Conservation (phyloP, 2,329 filamentous ascomycete species). For the Neonectria punicea region DNA sequence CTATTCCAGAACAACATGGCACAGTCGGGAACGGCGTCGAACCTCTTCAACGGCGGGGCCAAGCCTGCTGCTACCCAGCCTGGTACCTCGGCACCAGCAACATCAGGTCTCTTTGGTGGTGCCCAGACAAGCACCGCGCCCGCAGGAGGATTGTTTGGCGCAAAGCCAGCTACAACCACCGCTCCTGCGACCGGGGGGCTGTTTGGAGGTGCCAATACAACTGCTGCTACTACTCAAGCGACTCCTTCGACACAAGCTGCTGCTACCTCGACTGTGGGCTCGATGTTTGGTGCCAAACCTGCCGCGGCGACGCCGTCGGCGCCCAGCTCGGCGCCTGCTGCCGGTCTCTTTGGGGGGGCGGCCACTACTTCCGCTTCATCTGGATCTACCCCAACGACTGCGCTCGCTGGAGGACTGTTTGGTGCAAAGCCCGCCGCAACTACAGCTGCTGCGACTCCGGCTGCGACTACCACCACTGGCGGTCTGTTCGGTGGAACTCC, state of each 20-base stretch:
- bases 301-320: constrained; percentile 47
- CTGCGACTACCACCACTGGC: constrained; percentile 40
- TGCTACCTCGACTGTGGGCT: constrained; percentile 33
- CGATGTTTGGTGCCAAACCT: constrained; percentile 56
- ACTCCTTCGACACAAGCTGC: constrained; percentile 33
- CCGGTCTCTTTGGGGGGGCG: constrained; percentile 49
- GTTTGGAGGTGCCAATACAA: constrained; percentile 37
- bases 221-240: constrained; percentile 37
- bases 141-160: constrained; percentile 48
- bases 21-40: constrained; percentile 34
- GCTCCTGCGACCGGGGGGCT: constrained; percentile 38
- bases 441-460: constrained; percentile 43
- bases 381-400: constrained; percentile 43
- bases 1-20: constrained; percentile 39
- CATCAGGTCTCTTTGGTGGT: constrained; percentile 48
- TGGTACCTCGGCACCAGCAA: constrained; percentile 30
- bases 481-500: constrained; percentile 40
- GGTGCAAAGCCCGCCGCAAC: constrained; percentile 45
- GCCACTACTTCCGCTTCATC: constrained; percentile 44
- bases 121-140: constrained; percentile 46
- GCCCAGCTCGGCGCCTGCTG: constrained; percentile 49
- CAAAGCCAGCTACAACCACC: constrained; percentile 43
- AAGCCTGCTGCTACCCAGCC: constrained; percentile 40
- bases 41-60: constrained; percentile 46
- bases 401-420: constrained; percentile 47